Evolutionary conservation across 441 rosid genomes (phyloP).

Genomic region (Geranium incanum): DNA sequence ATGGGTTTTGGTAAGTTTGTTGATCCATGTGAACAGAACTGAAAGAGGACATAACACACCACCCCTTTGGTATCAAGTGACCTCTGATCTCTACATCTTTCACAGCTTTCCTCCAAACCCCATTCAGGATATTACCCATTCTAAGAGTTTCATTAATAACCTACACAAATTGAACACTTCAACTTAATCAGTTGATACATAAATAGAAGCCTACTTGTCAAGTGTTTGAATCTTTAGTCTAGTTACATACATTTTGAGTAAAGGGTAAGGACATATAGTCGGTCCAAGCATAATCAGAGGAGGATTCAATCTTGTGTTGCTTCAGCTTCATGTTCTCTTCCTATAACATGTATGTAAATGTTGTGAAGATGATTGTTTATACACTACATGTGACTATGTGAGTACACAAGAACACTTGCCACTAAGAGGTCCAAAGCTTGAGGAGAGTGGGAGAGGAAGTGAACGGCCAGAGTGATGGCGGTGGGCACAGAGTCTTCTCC

Average conservation of each 20-base stretch:
- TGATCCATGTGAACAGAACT: slow-evolving; percentile 69
- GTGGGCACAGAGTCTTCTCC: slow-evolving; percentile 70
- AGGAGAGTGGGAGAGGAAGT: slow-evolving; percentile 46
- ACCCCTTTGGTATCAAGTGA: slow-evolving; percentile 58
- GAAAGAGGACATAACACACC: slow-evolving; percentile 64
- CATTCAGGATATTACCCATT: slow-evolving; percentile 58
- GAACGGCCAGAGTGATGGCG: slow-evolving; percentile 61
- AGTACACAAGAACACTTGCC: slow-evolving; percentile 29
- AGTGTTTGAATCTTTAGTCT: too few relatives aligned
- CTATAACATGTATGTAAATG: slow-evolving; percentile 19
- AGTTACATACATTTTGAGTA: slow-evolving; percentile 48
- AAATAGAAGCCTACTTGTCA: too few relatives aligned
- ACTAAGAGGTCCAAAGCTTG: slow-evolving; percentile 38
- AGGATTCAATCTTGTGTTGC: slow-evolving; percentile 32
- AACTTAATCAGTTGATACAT: slow-evolving; percentile 14
- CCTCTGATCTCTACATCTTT: slow-evolving; percentile 63
- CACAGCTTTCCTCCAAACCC: slow-evolving; percentile 63
- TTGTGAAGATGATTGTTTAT: too few relatives aligned
- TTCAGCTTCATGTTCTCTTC: slow-evolving; percentile 61
- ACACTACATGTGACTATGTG: too few relatives aligned
- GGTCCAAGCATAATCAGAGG: slow-evolving; percentile 43
- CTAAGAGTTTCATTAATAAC: slow-evolving; percentile 65
- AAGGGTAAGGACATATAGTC: slow-evolving; percentile 58
- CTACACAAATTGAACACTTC: slow-evolving; percentile 19
- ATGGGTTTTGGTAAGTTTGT: slow-evolving; percentile 50